A percentile compares a stretch with the other conserved stretches of the same genome.
Conservation (phyloP, 2,329 filamentous ascomycete genomes). For the Annulohypoxylon truncatum region DNA sequence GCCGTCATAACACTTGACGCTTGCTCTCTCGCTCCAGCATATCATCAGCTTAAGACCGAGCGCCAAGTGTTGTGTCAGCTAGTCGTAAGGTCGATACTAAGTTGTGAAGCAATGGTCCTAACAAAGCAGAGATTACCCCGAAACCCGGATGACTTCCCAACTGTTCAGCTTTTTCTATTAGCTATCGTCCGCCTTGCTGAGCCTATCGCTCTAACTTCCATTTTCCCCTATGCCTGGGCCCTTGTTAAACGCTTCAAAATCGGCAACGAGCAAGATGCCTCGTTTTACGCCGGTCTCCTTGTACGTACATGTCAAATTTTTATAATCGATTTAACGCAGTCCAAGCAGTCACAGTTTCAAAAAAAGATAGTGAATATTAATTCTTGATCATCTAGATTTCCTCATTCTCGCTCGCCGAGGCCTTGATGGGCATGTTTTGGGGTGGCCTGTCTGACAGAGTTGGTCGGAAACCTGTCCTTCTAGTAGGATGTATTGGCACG, state of each 20-base stretch:
- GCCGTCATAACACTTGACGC: conserved; percentile 40
- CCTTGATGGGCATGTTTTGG: conserved; percentile 88
- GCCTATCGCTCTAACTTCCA: conserved; percentile 91
- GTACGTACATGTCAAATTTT: conserved; percentile 25
- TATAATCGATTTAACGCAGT: background rate
- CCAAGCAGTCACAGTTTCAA: background rate
- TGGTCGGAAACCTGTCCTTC: conserved; percentile 85
- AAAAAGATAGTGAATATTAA: conserved; percentile 7
- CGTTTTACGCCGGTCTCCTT: conserved; percentile 87
- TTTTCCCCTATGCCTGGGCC: conserved; percentile 91
- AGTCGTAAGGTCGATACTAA: conserved; percentile 59
- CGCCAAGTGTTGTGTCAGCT: conserved; percentile 54
- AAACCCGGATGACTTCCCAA: conserved; percentile 81
- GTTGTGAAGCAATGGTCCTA: conserved; percentile 62
- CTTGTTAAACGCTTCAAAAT: conserved; percentile 82
- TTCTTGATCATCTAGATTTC: conserved; percentile 67
- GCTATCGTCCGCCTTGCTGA: conserved; percentile 93
- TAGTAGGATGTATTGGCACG: conserved; percentile 84
- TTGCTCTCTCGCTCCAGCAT: conserved; percentile 35
- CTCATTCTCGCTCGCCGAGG: conserved; percentile 85
- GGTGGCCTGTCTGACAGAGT: conserved; percentile 83
- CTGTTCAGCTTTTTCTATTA: conserved; percentile 83
- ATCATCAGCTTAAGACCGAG: conserved; percentile 34
- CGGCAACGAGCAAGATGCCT: conserved; percentile 79
- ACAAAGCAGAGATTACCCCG: conserved; percentile 62